A percentile compares a stretch with the other conserved stretches of the same genome.
Conservation (phyloP, 2,329 filamentous ascomycete genomes). For the Trichoderma asperellum region DNA sequence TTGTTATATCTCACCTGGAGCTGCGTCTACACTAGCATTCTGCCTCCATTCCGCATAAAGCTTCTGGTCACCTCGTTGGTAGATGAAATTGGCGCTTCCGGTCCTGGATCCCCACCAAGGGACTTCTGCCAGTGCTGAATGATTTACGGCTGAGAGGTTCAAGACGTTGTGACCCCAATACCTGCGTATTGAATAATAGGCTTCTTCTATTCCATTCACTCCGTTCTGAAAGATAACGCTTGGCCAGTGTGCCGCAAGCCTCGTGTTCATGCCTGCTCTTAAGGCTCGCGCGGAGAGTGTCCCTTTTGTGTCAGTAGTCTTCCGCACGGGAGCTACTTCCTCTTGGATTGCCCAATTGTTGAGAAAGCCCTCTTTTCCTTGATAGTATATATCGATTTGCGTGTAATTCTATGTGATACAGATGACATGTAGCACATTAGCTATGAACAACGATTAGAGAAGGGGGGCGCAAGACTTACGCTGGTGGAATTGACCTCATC, state of each 20-base stretch:
- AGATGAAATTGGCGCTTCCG: background rate
- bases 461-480: background rate
- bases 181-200: background rate
- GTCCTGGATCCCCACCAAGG: background rate
- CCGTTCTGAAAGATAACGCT: background rate
- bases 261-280: background rate
- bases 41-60: background rate
- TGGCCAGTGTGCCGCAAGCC: background rate
- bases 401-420: background rate
- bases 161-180: background rate
- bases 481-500: background rate
- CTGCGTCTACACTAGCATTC: background rate
- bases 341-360: background rate
- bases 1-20: background rate
- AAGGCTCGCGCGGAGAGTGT: background rate
- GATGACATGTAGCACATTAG: background rate
- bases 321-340: background rate
- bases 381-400: background rate
- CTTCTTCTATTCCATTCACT: background rate
- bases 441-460: background rate
- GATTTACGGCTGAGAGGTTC: background rate
- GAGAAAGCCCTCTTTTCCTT: background rate
- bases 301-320: background rate
- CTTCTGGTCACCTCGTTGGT: background rate
- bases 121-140: background rate